Percentiles rank a stretch among this genome's conserved stretches.
Evolutionary conservation across 192 early-diverging fungal genomes (phyloP).

Genomic region (Coemansia erecta): DNA sequence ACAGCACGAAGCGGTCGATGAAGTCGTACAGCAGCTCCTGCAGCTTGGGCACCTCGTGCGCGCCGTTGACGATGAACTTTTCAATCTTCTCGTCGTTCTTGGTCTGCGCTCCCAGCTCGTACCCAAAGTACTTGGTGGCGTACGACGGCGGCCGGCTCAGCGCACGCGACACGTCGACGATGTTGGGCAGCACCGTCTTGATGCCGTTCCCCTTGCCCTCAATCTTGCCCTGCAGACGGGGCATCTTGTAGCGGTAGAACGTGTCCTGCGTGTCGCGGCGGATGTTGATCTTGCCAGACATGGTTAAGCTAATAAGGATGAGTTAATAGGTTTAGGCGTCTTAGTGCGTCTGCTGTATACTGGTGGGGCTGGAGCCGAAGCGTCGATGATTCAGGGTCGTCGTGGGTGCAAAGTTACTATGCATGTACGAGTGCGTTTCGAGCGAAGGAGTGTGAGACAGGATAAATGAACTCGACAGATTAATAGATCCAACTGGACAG

Average conservation of each 20-base stretch:
- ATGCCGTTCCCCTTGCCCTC: slow-evolving; percentile 99
- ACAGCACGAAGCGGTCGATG: slow-evolving; percentile 94
- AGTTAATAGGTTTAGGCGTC: neutral
- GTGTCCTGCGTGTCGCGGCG: slow-evolving; percentile 85
- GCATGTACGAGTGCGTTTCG: slow-evolving; percentile 4
- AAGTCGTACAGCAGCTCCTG: slow-evolving; percentile 84
- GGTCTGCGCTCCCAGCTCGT: slow-evolving; percentile 92
- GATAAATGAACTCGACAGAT: neutral
- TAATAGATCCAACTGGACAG: slow-evolving; percentile 1
- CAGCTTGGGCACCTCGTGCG: slow-evolving; percentile 83
- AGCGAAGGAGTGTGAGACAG: neutral
- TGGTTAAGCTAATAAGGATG: slow-evolving; percentile 33
- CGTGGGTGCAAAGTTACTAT: neutral
- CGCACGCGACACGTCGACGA: slow-evolving; percentile 88
- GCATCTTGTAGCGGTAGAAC: slow-evolving; percentile 99
- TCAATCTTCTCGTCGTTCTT: slow-evolving; percentile 87
- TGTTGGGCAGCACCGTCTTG: slow-evolving; percentile 98
- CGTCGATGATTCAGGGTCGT: slow-evolving; percentile 6
- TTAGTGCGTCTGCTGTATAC: slow-evolving; percentile 1
- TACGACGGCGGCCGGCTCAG: slow-evolving; percentile 85
- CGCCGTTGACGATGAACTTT: slow-evolving; percentile 93
- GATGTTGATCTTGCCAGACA: slow-evolving; percentile 78
- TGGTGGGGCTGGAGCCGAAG: neutral
- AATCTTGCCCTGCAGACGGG: slow-evolving; percentile 79
- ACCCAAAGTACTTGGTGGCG: slow-evolving; percentile 91